Evolutionary conservation across 768 basidiomycete genomes (phyloP), one percentile per base, ranked within the genome.

Genomic region (Suillus subalutaceus): DNA sequence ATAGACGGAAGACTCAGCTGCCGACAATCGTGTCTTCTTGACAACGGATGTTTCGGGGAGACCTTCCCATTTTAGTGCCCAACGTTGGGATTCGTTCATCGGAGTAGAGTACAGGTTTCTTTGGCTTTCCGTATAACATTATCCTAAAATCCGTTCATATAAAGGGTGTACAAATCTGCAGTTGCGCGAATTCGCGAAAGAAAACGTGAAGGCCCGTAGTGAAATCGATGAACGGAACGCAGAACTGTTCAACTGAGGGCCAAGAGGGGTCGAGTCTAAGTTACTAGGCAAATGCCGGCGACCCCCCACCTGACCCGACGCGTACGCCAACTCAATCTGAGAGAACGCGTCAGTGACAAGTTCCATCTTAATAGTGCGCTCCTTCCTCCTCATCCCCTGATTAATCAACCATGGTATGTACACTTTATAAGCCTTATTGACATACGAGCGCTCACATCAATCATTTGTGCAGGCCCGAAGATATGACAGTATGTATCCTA

Each of bases 401-500:
- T 60, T 43, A 26, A 72, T 76, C 74, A 73, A 82, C 66, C 74
- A 88, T 88, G 86, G 86, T 86, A 74, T 35, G 84, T 73, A 58
- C 26, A 23, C 37, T 4, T 3, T 5, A 23, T 15, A 50, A 50
- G 13, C 50, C 1, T 30, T 13, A 37, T 12, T 6, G 32, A 18
- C 30, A 41, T 2, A 16, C 2, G 30, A 52, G 44, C 3, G 62
- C 40, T 7, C 15, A 44, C 10, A 32, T 63, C 3, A 32, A 18
- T 52, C 41, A 59, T 32, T 43, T 50, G 9, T 6, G n/a, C 66
- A 79, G 95, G 93, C 95, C 72, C 89, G 95, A 86, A 86, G 95
- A 83, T 97, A 97, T 78, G 95, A 97, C 78, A 96, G 95, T 96
- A 78, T 81, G 93, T 83, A 46, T 35, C 67, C 30, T 46, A 44